Conservation (phyloP, 768 basidiomycete genomes). For the Tulasnella sp. region DNA sequence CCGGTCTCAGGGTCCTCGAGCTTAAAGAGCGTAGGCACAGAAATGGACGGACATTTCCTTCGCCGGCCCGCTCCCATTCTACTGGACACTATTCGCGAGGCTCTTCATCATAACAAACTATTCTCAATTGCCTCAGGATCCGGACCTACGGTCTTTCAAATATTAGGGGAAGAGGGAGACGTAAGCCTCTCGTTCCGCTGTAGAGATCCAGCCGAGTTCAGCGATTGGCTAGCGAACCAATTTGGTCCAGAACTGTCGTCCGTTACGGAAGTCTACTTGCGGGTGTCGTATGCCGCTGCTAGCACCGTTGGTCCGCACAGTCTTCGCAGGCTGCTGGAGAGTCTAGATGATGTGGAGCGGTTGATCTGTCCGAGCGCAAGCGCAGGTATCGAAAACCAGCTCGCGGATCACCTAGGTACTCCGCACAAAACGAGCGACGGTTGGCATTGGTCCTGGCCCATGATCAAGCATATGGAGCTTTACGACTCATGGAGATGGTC, state of each 20-base stretch:
- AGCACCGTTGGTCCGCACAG: not conserved
- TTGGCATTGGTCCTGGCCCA: not conserved
- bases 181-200: not conserved
- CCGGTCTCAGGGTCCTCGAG: not conserved
- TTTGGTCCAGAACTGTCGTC: too few species aligned
- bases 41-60: not conserved
- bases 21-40: not conserved
- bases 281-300: not conserved
- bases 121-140: not conserved
- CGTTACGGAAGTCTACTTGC: not conserved
- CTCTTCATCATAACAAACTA: not conserved
- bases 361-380: not conserved
- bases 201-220: not conserved
- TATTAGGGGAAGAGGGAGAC: not conserved
- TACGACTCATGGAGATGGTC: not conserved
- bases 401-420: not conserved
- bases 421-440: not conserved
- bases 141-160: not conserved
- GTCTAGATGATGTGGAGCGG: not conserved
- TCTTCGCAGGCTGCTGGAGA: not conserved
- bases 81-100: not conserved
- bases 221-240: not conserved
- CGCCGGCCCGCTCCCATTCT: not conserved
- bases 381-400: not conserved
- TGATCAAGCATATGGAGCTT: not conserved